phyloP scores from a whole-genome alignment of 208 protist genomes.

The Leishmania aethiopica region DNA sequence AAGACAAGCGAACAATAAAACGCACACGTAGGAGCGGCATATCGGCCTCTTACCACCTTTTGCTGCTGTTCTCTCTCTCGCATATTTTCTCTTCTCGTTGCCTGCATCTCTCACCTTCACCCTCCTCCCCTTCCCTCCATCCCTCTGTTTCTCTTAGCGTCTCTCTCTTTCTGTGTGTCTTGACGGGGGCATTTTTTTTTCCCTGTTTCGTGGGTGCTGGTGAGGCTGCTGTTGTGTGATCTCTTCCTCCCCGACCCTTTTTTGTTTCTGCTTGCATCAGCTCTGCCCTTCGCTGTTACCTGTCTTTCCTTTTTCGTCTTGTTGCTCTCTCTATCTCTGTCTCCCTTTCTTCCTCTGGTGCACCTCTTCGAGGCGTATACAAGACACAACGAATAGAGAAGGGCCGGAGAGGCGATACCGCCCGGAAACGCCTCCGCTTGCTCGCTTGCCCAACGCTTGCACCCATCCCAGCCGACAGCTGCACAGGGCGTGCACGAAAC shows the following conservation, averaged over 20 bases:
- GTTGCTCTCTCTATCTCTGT: neutral
- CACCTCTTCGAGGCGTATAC: neutral
- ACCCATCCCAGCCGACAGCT: neutral
- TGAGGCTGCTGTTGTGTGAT: neutral
- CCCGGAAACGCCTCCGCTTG: neutral
- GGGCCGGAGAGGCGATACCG: too few species aligned
- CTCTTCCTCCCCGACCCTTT: neutral
- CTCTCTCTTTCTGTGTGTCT: neutral
- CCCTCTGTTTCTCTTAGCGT: neutral
- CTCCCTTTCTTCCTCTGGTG: neutral
- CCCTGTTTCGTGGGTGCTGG: neutral
- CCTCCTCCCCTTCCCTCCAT: neutral
- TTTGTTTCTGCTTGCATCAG: neutral
- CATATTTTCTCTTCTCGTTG: neutral
- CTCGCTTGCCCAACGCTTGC: neutral
- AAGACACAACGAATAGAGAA: neutral
- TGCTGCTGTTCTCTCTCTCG: neutral
- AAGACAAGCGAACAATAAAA: neutral
- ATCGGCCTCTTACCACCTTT: neutral
- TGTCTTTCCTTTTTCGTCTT: neutral
- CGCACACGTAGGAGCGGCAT: neutral
- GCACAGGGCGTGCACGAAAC: neutral
- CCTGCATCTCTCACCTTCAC: neutral
- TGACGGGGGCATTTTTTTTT: neutral
- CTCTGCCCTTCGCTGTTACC: neutral